Evolutionary conservation across 2,329 filamentous ascomycete genomes (phyloP).

Genomic region (Aspergillus sp.): DNA sequence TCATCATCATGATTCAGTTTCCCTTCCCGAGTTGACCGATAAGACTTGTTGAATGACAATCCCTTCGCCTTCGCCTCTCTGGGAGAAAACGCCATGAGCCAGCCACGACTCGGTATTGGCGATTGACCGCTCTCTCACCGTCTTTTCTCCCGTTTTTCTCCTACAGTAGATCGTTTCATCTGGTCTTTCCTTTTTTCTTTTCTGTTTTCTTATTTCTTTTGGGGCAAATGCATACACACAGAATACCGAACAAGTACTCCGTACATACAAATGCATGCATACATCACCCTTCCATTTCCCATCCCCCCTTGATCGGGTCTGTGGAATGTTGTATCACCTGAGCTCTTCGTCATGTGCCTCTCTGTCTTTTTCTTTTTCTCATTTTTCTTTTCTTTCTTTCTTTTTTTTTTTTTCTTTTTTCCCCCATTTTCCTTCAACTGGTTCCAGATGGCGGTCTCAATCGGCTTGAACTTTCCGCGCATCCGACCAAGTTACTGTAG

Average conservation of each 20-base stretch:
- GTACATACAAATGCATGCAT: not conserved
- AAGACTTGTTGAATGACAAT: not conserved
- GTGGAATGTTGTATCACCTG: not conserved
- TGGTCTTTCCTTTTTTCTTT: not conserved
- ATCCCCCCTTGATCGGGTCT: not conserved
- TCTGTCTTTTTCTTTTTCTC: not conserved
- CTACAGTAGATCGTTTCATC: not conserved
- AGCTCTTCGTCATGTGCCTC: not conserved
- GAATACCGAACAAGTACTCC: not conserved
- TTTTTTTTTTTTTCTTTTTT: not conserved
- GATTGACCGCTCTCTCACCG: not conserved
- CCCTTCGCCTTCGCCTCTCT: not conserved
- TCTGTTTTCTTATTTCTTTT: not conserved
- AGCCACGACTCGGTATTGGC: not conserved
- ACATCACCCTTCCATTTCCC: not conserved
- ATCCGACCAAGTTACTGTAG: not conserved
- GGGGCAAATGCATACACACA: not conserved
- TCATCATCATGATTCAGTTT: not conserved
- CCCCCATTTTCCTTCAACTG: not conserved
- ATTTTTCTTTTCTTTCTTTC: no score
- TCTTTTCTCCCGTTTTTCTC: constrained; percentile 11
- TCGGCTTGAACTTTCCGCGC: not conserved
- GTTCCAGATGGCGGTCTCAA: not conserved
- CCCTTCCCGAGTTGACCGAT: not conserved
- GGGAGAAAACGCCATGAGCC: not conserved